Evolutionary conservation across 371 early-diverging fungal genomes (phyloP), one percentile per base, ranked within the genome.

Genomic region (Mortierella sp.): DNA sequence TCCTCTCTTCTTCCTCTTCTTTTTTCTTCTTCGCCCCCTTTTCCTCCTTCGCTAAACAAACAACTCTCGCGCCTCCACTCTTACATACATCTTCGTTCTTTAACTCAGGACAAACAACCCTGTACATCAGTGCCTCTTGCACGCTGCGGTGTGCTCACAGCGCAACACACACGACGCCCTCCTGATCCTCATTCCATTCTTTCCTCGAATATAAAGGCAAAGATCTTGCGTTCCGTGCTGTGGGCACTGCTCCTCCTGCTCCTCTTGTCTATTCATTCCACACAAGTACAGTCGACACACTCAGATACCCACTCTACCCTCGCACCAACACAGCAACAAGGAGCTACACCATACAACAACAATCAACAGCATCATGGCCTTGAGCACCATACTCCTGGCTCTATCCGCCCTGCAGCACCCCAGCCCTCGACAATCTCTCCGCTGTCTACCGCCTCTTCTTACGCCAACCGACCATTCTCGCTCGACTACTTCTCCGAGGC

Each of bases 231-330:
- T 77, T 57, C 19, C 37, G 37, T 77, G 59, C 72, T 71, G 19
- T 77, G 71, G 77, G 48, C 50, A 31, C 50, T 40, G 28, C 37
- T 61, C 54, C 21, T 71, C 64, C 37, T 77, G 61, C 50, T 48
- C 77, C 50, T 69, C 26, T 24, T 75, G 51, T 13, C 75, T 5
- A 50, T 31, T 8, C 67, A 61, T 24, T 16, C 43, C 43, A 40
- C 50, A 50, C 50, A 51, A 14, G 64, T 50, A 21, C 50, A 40
- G 43, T 40, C 31, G 3, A 16, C 31, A 28, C 19, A 28, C 71
- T 10, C 50, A 31, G 44, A 16, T 10, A 71, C 48, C 71, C 70
- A 55, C 14, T 40, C 31, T 31, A 16, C 31, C 6, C 0, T 16
- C 16, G 28, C 59, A 31, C 0, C 5, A 59, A 59, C 19, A 13